Evolutionary conservation across 345 rosid genomes (phyloP), one percentile per base, ranked within the genome.

Genomic region (Acer negundo): DNA sequence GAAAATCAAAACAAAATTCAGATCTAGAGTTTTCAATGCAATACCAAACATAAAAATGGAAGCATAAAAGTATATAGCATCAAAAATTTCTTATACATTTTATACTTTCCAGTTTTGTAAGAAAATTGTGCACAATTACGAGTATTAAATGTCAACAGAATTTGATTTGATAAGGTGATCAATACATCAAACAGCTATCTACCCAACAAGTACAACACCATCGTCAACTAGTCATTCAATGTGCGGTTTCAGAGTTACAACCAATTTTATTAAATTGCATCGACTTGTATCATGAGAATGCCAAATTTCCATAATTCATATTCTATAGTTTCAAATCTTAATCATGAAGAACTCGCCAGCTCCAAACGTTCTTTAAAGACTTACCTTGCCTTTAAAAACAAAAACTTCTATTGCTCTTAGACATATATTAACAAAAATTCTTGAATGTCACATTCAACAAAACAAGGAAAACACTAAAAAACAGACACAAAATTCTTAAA

Each of bases 1-100:
- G 73, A 81, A 79, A 71, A 84, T 61, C 3, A 70, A n/a, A 11
- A 78, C 0, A 5, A 47, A 67, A 63, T 42, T 65, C 46, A 80
- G 55, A 79, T 79, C 47, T 53, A 64, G 77, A 64, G 1, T 74
- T 72, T 69, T 68, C 62, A 47, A 3, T 24, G 3, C 15, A 62
- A 22, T 62, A 75, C 3, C 44, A 24, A 22, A 81, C 62, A 46
- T 3, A 64, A 19, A 35, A 38, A 53, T 24, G 49, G 46, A 42
- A 42, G 10, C 46, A 42, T 42, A 66, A 75, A 15, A 28, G 59
- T 20, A 58, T 35, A 72, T 13, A 62, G 35, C 51, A 47, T 7
- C 35, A n/a, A 20, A 4, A 75, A 65, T 19, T 68, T 70, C 53
- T 10, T 16, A 24, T 31, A 62, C 13, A 24, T 62, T 22, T 23